A percentile compares a stretch with the other conserved stretches of the same genome.
These are phyloP conservation scores for Panaeolus papilionaceus DNA, from an alignment of 768 basidiomycete genomes.

Conservation along the genomic window DNA sequence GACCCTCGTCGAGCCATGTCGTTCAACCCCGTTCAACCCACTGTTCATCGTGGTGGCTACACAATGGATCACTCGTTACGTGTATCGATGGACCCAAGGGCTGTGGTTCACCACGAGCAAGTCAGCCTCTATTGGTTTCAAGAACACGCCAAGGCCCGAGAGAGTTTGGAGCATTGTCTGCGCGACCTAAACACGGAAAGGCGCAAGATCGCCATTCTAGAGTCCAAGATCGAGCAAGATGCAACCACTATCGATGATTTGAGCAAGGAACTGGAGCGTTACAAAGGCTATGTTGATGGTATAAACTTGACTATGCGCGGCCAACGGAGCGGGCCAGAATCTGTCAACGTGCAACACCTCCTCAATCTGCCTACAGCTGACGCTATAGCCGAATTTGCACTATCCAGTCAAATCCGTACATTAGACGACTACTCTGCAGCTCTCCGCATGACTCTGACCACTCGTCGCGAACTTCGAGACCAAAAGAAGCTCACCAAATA, in stretches of 20 bases:
- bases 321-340: not conserved
- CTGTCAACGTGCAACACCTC: not conserved
- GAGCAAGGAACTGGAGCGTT: slow-evolving; percentile 14
- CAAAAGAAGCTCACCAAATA: slow-evolving; percentile 50
- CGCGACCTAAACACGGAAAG: slow-evolving; percentile 26
- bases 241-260: slow-evolving; percentile 25
- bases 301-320: slow-evolving; percentile 8
- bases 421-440: slow-evolving; percentile 54
- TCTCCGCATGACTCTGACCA: slow-evolving; percentile 50
- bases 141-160: slow-evolving; percentile 30
- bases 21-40: not conserved
- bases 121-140: slow-evolving; percentile 24
- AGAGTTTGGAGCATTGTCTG: slow-evolving; percentile 26
- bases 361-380: not conserved
- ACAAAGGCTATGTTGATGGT: slow-evolving; percentile 1
- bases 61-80: not conserved
- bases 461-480: slow-evolving; percentile 49
- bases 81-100: slow-evolving; percentile 13
- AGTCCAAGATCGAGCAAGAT: slow-evolving; percentile 28
- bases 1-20: not conserved
- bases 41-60: not conserved
- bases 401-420: slow-evolving; percentile 35
- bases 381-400: slow-evolving; percentile 13
- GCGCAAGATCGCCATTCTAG: slow-evolving; percentile 23
- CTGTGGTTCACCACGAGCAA: slow-evolving; percentile 15